A percentile compares a stretch with the other conserved stretches of the same genome.
Conservation (phyloP, 495 filamentous ascomycete genomes). For the Penicillium maclennaniae region DNA sequence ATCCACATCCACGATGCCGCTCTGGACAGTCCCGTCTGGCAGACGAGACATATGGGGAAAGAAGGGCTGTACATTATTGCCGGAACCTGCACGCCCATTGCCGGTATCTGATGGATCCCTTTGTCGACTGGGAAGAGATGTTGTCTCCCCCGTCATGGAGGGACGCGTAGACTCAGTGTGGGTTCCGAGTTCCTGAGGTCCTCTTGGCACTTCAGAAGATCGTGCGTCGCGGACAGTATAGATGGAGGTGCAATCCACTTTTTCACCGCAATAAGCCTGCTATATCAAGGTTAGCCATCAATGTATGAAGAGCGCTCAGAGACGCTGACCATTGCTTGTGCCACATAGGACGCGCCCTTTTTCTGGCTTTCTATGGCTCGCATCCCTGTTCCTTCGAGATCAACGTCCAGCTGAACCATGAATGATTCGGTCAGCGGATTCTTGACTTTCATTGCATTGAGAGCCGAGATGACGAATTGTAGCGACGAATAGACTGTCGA, state of each 20-base stretch:
- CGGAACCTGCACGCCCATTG: neutral
- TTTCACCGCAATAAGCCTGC: constrained; percentile 10
- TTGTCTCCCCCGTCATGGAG: constrained; percentile 2
- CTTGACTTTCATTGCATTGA: constrained; percentile 81
- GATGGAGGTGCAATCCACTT: constrained; percentile 10
- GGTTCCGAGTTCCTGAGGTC: constrained; percentile 4
- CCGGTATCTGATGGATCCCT: constrained; percentile 7
- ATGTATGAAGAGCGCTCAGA: neutral
- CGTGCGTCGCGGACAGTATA: constrained; percentile 14
- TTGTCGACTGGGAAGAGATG: constrained; percentile 30
- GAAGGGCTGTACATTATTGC: constrained; percentile 3
- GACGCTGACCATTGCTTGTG: constrained; percentile 15
- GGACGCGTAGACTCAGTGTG: neutral
- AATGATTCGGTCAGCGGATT: constrained; percentile 96
- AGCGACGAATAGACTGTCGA: constrained; percentile 76
- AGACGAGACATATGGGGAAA: constrained; percentile 6
- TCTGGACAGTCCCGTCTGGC: constrained; percentile 1
- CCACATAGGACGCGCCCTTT: neutral
- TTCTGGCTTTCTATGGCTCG: constrained; percentile 15
- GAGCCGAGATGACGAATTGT: constrained; percentile 82
- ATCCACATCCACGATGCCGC: constrained; percentile 22
- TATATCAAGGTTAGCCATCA: constrained; percentile 5
- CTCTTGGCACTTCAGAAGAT: neutral
- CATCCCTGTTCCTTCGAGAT: constrained; percentile 66
- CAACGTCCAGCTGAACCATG: constrained; percentile 87